Conservation (phyloP, 2,329 filamentous ascomycete species). For the Colletotrichum filicis region DNA sequence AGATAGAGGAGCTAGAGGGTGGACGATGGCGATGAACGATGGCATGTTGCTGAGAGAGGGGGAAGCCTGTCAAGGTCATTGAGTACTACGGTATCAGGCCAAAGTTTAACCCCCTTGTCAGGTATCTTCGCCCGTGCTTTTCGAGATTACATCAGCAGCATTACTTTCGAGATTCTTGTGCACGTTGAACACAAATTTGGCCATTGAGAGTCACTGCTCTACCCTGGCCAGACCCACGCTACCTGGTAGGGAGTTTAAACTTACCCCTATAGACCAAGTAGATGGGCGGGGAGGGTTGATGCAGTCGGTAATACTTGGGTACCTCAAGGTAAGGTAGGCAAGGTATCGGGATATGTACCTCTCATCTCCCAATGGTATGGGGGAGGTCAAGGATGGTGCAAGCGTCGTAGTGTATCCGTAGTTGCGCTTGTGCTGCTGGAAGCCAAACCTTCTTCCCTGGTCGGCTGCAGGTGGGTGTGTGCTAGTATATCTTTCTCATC, state of each 20-base stretch:
- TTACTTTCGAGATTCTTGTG: no score
- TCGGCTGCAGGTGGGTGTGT: slow-evolving; percentile 20
- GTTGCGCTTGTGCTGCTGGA: slow-evolving; percentile 14
- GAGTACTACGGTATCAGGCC: no score
- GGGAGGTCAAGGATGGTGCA: not conserved
- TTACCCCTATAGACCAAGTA: no score
- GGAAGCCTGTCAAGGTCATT: not conserved
- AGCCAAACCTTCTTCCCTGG: slow-evolving; percentile 9
- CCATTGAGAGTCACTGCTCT: no score
- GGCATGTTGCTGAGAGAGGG: not conserved
- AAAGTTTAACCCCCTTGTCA: no score
- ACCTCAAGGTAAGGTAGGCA: no score
- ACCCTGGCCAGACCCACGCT: no score
- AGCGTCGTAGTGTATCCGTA: not conserved
- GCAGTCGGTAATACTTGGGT: not conserved
- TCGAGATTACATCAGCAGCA: no score
- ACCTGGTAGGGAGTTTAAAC: no score
- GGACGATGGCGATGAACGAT: not conserved
- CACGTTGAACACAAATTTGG: no score
- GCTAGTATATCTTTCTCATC: slow-evolving; percentile 17
- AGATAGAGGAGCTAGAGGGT: not conserved
- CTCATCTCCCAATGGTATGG: not conserved
- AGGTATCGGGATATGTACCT: not conserved
- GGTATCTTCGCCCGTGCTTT: no score
- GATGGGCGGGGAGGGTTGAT: not conserved